phyloP scores from a whole-genome alignment of 169 alveolate species.

The Theileria equi region DNA sequence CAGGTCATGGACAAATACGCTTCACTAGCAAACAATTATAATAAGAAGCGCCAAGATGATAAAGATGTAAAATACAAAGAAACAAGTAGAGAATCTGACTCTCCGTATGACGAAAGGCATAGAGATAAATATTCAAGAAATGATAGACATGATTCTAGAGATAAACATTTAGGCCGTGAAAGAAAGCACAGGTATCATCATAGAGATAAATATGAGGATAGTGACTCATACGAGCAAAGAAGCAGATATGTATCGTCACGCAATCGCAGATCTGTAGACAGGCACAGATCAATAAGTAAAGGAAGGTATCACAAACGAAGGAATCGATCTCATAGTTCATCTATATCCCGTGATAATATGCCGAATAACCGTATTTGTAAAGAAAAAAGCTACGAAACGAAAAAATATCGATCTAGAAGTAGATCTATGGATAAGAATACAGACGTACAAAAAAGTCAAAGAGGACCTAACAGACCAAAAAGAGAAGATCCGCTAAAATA shows the following conservation, averaged over 20 bases:
- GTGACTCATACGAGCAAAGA: no score
- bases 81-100: not conserved
- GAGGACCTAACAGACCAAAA: conserved; percentile 50
- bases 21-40: conserved; percentile 14
- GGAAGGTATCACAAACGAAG: not conserved
- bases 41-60: not conserved
- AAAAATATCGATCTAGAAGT: not conserved
- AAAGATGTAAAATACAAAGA: not conserved
- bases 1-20: conserved; percentile 50
- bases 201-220: no score
- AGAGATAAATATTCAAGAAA: not conserved
- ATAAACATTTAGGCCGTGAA: not conserved
- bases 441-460: not conserved
- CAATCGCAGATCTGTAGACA: no score
- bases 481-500: conserved; percentile 42
- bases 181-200: not conserved
- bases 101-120: not conserved
- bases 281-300: not conserved
- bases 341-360: no score
- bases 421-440: not conserved
- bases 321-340: no score
- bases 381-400: not conserved
- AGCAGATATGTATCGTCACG: no score
- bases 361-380: no score
- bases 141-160: not conserved